Evolutionary conservation across 208 protist genomes (phyloP).

Genomic region (Leishmania martiniquensis): DNA sequence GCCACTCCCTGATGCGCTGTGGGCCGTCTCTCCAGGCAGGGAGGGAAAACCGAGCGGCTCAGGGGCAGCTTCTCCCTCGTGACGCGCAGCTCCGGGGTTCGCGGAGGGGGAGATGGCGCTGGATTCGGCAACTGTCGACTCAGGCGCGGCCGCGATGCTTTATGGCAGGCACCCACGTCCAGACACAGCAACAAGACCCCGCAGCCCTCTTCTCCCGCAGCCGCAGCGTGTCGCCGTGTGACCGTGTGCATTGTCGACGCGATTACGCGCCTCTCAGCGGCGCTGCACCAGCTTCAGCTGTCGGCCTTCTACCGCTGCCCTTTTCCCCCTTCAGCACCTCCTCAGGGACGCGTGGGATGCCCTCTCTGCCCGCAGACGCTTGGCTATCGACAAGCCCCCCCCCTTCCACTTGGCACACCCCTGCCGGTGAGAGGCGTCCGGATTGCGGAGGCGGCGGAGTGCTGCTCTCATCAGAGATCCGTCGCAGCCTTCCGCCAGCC

Average conservation of each 20-base stretch:
- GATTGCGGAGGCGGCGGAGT: neutral
- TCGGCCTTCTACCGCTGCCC: neutral
- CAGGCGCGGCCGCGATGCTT: too few relatives aligned
- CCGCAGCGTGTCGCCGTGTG: neutral
- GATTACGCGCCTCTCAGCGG: neutral
- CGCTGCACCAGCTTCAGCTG: neutral
- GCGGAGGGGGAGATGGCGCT: too few relatives aligned
- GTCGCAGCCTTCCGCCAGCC: too few relatives aligned
- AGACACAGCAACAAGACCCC: neutral
- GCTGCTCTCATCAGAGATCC: neutral
- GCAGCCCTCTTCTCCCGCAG: too few relatives aligned
- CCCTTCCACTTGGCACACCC: neutral
- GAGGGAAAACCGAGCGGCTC: too few relatives aligned
- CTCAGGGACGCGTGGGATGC: neutral
- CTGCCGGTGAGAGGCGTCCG: neutral
- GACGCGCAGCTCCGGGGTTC: too few relatives aligned
- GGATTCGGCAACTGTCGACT: too few relatives aligned
- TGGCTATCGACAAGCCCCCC: neutral
- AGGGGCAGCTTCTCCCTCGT: too few relatives aligned
- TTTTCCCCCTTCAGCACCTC: neutral
- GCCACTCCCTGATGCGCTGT: too few relatives aligned
- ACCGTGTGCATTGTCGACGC: neutral
- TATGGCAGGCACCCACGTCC: too few relatives aligned
- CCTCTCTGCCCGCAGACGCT: neutral
- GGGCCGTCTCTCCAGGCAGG: too few relatives aligned